Base-by-base conservation (phyloP, 371 early-diverging fungal genomes). In the Mucor mucedo region DNA sequence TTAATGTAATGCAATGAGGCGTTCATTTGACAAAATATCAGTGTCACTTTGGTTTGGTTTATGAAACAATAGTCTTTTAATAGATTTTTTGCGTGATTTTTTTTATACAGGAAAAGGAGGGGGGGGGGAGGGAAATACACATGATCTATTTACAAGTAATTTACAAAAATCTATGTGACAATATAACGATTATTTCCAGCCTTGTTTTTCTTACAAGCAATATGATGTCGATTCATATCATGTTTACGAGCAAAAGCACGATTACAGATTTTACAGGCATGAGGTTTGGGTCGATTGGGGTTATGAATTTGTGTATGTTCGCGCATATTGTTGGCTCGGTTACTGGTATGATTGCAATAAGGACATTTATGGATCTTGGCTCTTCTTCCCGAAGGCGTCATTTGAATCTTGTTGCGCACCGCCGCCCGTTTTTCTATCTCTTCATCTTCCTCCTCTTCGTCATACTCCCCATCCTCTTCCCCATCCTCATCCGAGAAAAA, bases 231-330 rank as follows among this genome's bases (percentile, higher is more conserved):
- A 57, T 83, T 83, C 72, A 89, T 77, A 63, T 91, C 91, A 57
- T 88, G 87, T 61, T 87, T 88, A 41, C 90, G 78, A 9, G 89
- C 84, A 75, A 91, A 91, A 8, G 79, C 55, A 65, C 80, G 84
- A 35, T 52, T 44, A 64, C 91, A 91, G 28, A 70, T 62, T 30
- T 54, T 48, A 69, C 85, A 85, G 5, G 42, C 50, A 59, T 69
- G 73, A 11, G 68, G 63, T 57, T 74, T 78, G 5, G 76, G 75
- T 3, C 79, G 69, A 27, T 77, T 64, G 28, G 77, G 77, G 52
- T 77, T 58, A 52, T 82, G 82, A 2, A 74, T 79, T 32, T 66
- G 58, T n/a, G 70, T 64, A 55, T 82, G 82, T 29, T 75, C 75
- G n/a, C 69, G 70, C 74, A 79, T 75, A 57, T 82, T 82, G 45